These are phyloP conservation scores for Suhomyces anneliseae DNA, from an alignment of 1,139 yeast species.

Conservation along the genomic window DNA sequence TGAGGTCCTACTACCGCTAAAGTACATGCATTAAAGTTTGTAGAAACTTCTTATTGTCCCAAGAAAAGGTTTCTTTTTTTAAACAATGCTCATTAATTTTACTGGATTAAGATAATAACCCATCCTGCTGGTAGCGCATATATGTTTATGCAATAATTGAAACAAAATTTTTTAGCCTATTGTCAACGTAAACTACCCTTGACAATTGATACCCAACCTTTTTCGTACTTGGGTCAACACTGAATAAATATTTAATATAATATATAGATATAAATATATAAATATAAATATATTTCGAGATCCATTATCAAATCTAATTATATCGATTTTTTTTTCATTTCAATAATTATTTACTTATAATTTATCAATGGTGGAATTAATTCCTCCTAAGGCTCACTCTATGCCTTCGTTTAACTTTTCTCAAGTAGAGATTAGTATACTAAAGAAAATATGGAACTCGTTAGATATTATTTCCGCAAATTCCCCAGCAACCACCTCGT, in stretches of 20 bases:
- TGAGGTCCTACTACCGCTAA: neutral
- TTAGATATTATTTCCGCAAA: conserved; percentile 12
- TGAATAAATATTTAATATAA: neutral
- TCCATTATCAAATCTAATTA: neutral
- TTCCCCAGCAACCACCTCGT: neutral
- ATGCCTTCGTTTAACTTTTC: conserved; percentile 12
- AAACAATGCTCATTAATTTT: neutral
- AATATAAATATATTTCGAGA: neutral
- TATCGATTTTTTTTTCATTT: neutral
- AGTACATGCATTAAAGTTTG: neutral
- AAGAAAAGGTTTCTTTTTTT: neutral
- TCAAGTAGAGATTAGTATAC: conserved; percentile 14
- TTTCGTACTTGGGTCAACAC: neutral
- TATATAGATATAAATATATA: no score
- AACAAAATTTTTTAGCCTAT: neutral
- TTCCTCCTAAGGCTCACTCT: neutral
- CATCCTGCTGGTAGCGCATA: neutral
- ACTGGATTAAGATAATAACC: neutral
- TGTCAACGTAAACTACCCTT: neutral
- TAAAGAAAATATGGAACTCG: conserved; percentile 18
- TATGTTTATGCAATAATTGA: neutral
- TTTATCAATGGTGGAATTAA: conserved; percentile 3
- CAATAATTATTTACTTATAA: neutral
- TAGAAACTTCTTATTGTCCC: neutral
- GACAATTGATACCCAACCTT: no score